phyloP scores from a whole-genome alignment of 352 stramenopile species.

The Phytophthora ramorum region DNA sequence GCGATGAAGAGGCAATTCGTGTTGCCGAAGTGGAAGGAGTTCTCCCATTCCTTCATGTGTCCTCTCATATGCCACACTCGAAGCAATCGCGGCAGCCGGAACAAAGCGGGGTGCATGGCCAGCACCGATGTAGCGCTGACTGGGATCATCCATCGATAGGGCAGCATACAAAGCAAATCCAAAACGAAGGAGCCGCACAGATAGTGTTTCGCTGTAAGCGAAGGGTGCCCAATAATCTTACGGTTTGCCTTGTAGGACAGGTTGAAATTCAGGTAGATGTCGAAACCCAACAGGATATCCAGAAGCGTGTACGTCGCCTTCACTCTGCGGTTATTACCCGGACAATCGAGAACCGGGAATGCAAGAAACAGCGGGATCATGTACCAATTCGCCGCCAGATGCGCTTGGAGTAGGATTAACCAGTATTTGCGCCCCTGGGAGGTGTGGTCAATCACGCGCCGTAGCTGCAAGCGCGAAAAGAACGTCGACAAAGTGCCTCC shows the following conservation, averaged over 20 bases:
- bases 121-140: constrained; percentile 1
- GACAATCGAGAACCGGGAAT: constrained; percentile 42
- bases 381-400: constrained; percentile 52
- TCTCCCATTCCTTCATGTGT: constrained; percentile 48
- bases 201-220: constrained; percentile 40
- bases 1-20: constrained; percentile 12
- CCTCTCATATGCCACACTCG: constrained; percentile 44
- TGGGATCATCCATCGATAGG: constrained; percentile 43
- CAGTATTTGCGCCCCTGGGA: constrained; percentile 48
- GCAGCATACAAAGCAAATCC: constrained; percentile 54
- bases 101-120: constrained; percentile 21
- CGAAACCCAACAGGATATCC: constrained; percentile 46
- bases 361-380: constrained; percentile 47
- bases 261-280: constrained; percentile 65
- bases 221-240: constrained; percentile 36
- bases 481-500: constrained; percentile 1
- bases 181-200: constrained; percentile 26
- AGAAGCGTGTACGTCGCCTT: constrained; percentile 28
- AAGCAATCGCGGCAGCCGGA: constrained; percentile 44
- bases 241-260: constrained; percentile 31
- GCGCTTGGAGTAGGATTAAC: constrained; percentile 47
- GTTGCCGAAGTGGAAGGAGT: constrained; percentile 23
- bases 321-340: constrained; percentile 12
- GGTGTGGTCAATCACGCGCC: constrained; percentile 28
- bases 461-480: constrained; percentile 31